Evolutionary conservation across 2,329 filamentous ascomycete species (phyloP).

Genomic region (Neofusicoccum kwambonambiense): DNA sequence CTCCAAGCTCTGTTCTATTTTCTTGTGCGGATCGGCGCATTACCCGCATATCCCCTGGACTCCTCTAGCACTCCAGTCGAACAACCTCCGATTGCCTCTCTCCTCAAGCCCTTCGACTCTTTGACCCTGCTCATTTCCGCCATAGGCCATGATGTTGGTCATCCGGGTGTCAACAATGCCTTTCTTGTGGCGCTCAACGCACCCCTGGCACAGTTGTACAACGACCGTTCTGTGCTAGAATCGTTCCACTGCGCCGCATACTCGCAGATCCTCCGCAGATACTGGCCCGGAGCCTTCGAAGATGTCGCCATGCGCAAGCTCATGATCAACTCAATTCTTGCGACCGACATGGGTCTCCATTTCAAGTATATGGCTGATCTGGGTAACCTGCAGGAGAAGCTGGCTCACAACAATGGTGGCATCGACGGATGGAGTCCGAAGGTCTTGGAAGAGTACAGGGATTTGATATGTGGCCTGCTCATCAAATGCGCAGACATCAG

Average conservation of each 20-base stretch:
- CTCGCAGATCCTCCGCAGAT: constrained; percentile 86
- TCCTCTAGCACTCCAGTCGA: background rate
- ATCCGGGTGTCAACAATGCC: constrained; percentile 96
- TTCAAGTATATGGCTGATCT: constrained; percentile 95
- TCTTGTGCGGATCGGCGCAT: constrained; percentile 72
- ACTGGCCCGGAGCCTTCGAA: constrained; percentile 83
- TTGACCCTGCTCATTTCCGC: constrained; percentile 88
- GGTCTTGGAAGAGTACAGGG: constrained; percentile 71
- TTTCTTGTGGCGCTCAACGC: constrained; percentile 91
- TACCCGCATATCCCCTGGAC: constrained; percentile 63
- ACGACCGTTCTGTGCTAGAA: constrained; percentile 93
- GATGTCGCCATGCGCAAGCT: constrained; percentile 78
- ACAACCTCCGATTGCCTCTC: constrained; percentile 63
- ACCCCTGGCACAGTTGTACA: constrained; percentile 91
- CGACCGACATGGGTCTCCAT: constrained; percentile 96
- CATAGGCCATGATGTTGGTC: constrained; percentile 97
- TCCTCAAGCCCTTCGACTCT: constrained; percentile 84
- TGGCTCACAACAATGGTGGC: constrained; percentile 62
- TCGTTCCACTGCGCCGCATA: constrained; percentile 97
- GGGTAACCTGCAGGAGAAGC: constrained; percentile 74
- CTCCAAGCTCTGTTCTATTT: constrained; percentile 92
- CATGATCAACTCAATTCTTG: constrained; percentile 96
- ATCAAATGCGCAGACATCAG: constrained; percentile 99
- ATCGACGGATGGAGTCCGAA: constrained; percentile 76
- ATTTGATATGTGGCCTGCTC: constrained; percentile 81